Base-by-base conservation (phyloP, 176 grass and related monocot genomes). In the Carex parvula region DNA sequence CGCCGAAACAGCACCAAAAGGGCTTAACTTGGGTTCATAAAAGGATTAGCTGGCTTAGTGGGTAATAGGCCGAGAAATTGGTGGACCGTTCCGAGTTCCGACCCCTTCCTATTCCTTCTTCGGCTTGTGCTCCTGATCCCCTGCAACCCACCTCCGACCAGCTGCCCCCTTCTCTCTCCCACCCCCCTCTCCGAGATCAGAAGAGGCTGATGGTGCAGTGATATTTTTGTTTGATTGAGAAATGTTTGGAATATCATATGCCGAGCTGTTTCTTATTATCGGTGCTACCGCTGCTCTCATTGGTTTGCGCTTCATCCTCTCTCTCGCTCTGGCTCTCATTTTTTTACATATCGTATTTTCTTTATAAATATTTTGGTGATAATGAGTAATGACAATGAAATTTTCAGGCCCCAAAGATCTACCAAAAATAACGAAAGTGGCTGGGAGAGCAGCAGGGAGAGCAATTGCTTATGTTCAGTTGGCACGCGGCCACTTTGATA, bases 401-500 rank as follows among this genome's bases (percentile, higher is more conserved):
- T 83, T 70, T 80, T 6, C 18, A 97, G 95, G 91, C 79, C 87
- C 92, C 13, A 93, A 92, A 20, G 95, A 98, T 64, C 90, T 98
- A 52, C 88, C 94, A 20, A 89, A 87, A 81, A 91, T 98, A 33
- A 87, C 92, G 35, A 91, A 86, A 86, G 61, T 88, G 61, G 90
- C 92, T 24, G 95, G 95, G 55, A 85, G 84, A 87, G 79, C 91
- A 81, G 87, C 90, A 3, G 95, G 95, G 68, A 89, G 82, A 84
- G 87, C 91, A 5, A 90, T 98, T 3, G 92, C 92, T 15, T 79
- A 90, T 75, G 89, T 94, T 84, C 90, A 91, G 61, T 17, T 98
- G 39, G 84, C 86, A 7, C 95, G 90, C 57, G 78, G 87, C 56
- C 91, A 91, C 84, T 88, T 98, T 39, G 89, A 91, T 42, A 87